Evolutionary conservation across 75 land plant genomes (phyloP).

Genomic region (Azolla pinnata): DNA sequence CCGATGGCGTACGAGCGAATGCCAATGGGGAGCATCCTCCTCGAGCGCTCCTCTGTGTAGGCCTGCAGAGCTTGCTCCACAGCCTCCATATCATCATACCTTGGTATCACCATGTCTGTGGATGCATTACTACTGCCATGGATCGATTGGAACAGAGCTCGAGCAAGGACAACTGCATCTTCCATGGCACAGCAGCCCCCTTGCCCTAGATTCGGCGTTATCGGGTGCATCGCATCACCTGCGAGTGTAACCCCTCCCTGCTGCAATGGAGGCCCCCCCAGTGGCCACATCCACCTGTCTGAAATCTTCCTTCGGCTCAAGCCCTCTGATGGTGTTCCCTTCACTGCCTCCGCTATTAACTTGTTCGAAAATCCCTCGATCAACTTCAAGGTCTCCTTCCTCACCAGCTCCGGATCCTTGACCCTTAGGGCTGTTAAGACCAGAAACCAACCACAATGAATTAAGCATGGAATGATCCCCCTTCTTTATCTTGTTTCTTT

Average conservation of each 20-base stretch:
- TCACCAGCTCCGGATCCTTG: constrained; percentile 22
- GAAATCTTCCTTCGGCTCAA: constrained; percentile 16
- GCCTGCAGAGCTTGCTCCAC: constrained; percentile 11
- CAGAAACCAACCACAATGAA: no score
- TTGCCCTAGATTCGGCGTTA: constrained; percentile 83
- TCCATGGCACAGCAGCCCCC: constrained; percentile 70
- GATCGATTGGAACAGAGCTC: no score
- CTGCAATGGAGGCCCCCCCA: not conserved
- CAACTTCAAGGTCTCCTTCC: constrained; percentile 5
- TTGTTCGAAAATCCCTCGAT: constrained; percentile 18
- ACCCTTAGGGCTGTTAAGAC: constrained; percentile 2
- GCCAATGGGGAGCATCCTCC: constrained; percentile 9
- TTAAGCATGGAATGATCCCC: no score
- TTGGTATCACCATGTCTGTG: no score
- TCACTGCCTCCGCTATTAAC: constrained; percentile 15
- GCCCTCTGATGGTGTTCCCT: constrained; percentile 22
- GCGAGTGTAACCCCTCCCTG: constrained; percentile 45
- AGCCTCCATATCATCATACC: constrained; percentile 11
- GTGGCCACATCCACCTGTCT: constrained; percentile 24
- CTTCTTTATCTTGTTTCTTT: no score
- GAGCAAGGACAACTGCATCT: constrained; percentile 48
- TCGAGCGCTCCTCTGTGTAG: constrained; percentile 11
- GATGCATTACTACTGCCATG: not conserved
- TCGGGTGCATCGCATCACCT: constrained; percentile 78
- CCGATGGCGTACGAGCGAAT: constrained; percentile 22